Evolutionary conservation across 2,329 filamentous ascomycete species (phyloP).

Genomic region (Epichloe typhina): DNA sequence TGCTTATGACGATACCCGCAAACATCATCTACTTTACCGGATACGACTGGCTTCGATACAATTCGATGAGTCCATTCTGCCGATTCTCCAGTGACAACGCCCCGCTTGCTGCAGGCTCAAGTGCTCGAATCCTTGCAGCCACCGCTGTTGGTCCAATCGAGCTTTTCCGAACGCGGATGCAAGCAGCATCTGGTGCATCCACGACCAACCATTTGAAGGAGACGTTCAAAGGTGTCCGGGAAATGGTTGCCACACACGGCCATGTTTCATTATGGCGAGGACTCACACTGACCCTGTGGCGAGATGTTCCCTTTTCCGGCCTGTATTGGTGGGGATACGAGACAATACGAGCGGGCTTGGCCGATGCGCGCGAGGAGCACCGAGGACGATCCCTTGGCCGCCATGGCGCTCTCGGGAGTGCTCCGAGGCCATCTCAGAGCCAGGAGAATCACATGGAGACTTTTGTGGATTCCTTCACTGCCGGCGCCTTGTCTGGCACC

Average conservation of each 20-base stretch:
- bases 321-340: conserved; percentile 99
- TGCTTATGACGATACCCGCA: conserved; percentile 84
- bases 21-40: conserved; percentile 99
- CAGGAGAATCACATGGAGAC: conserved; percentile 62
- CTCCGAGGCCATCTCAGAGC: conserved; percentile 44
- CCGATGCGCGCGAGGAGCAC: conserved; percentile 48
- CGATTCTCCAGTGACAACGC: conserved; percentile 55
- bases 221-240: conserved; percentile 60
- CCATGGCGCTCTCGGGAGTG: conserved; percentile 26
- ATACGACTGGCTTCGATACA: conserved; percentile 84
- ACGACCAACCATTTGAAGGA: conserved; percentile 60
- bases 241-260: conserved; percentile 68
- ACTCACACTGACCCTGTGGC: conserved; percentile 81
- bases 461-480: conserved; percentile 78
- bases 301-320: conserved; percentile 92
- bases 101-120: conserved; percentile 66
- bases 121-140: conserved; percentile 68
- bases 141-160: conserved; percentile 81
- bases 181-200: conserved; percentile 52
- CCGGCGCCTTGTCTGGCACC: conserved; percentile 71
- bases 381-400: conserved; percentile 26
- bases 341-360: conserved; percentile 57
- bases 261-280: conserved; percentile 82
- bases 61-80: conserved; percentile 58
- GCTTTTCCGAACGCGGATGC: conserved; percentile 84